These are phyloP conservation scores for Kockiozyma suomiensis DNA, from an alignment of 805 yeast genomes.

Conservation along the genomic window DNA sequence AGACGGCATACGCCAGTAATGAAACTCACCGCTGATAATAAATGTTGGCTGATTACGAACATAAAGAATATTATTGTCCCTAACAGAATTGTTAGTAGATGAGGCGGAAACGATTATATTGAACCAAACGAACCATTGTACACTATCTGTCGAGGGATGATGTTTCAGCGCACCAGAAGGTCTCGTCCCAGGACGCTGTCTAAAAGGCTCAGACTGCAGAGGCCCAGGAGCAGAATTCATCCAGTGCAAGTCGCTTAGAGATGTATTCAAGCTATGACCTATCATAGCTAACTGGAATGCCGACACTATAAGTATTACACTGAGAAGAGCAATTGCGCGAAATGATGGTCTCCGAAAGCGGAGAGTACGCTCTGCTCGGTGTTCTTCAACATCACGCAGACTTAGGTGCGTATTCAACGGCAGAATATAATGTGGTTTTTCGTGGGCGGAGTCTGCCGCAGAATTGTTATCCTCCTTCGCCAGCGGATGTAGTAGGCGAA, in stretches of 20 bases:
- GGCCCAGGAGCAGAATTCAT: neutral
- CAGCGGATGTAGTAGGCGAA: neutral
- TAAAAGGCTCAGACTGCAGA: neutral
- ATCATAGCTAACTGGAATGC: neutral
- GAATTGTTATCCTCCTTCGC: neutral
- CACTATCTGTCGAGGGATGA: neutral
- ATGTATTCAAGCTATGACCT: neutral
- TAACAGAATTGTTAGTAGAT: too few relatives aligned
- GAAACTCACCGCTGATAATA: constrained; percentile 26
- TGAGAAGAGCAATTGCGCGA: neutral
- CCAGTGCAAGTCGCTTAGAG: neutral
- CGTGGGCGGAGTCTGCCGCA: neutral
- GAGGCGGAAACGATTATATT: too few relatives aligned
- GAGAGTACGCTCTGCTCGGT: neutral
- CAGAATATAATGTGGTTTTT: neutral
- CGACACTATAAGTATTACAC: neutral
- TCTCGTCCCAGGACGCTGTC: neutral
- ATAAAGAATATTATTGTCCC: constrained; percentile 19
- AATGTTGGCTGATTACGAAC: constrained; percentile 14
- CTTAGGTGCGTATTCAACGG: neutral
- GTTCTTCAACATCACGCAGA: neutral
- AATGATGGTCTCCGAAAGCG: neutral
- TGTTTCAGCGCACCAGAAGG: neutral
- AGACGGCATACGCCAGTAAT: constrained; percentile 29
- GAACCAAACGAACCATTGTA: constrained; percentile 11